Evolutionary conservation across 2,329 filamentous ascomycete species (phyloP).

Genomic region (Penicillium sp.): DNA sequence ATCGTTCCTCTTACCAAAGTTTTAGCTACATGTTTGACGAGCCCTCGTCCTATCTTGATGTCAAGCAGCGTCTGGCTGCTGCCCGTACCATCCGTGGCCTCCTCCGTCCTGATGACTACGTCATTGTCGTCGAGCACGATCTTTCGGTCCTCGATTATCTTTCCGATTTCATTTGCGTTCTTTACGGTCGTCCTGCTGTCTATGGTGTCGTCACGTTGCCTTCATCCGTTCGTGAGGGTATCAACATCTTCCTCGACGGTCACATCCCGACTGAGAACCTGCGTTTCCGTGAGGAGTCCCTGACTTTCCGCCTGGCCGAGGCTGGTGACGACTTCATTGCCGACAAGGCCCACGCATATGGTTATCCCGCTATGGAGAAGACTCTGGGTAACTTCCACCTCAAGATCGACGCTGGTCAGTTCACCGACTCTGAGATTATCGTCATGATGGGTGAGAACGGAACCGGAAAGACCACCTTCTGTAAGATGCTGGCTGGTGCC

Average conservation of each 20-base stretch:
- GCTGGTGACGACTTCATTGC: constrained; percentile 83
- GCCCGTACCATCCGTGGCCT: constrained; percentile 91
- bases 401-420: constrained; percentile 76
- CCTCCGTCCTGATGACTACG: constrained; percentile 85
- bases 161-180: constrained; percentile 95
- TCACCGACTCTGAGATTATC: constrained; percentile 97
- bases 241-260: constrained; percentile 98
- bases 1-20: constrained; percentile 19
- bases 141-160: constrained; percentile 97
- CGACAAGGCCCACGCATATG: constrained; percentile 83
- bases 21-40: constrained; percentile 96
- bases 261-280: constrained; percentile 98
- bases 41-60: constrained; percentile 97
- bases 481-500: constrained; percentile 89
- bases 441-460: constrained; percentile 99
- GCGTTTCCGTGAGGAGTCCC: constrained; percentile 94
- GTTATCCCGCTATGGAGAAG: constrained; percentile 90
- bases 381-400: constrained; percentile 87
- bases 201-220: constrained; percentile 98
- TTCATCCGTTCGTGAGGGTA: constrained; percentile 94
- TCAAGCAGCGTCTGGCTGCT: constrained; percentile 95
- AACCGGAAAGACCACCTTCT: constrained; percentile 99
- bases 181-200: constrained; percentile 92
- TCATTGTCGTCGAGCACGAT: constrained; percentile 99
- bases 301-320: constrained; percentile 93